A percentile compares a stretch with the other conserved stretches of the same genome.
phyloP scores from a whole-genome alignment of 768 basidiomycete genomes.

The Dendrothele bispora region DNA sequence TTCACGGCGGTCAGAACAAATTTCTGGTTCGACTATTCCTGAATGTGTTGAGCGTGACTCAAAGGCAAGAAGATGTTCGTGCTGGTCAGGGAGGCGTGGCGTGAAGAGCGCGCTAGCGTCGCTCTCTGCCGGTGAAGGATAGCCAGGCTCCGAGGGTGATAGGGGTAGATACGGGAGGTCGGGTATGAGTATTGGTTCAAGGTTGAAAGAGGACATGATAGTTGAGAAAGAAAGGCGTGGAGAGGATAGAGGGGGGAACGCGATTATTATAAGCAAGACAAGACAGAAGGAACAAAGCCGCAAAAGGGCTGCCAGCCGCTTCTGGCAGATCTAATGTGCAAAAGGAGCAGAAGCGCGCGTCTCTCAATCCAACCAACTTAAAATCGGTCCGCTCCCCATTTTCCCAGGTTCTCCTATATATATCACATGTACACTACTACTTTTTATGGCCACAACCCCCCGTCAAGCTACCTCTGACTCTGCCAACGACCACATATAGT shows the following conservation, averaged over 20 bases:
- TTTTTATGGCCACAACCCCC: background rate
- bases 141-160: constrained; percentile 30
- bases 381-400: too few relatives aligned
- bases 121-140: constrained; percentile 39
- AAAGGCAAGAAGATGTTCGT: constrained; percentile 22
- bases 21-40: constrained; percentile 1
- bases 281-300: background rate
- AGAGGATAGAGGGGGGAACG: too few relatives aligned
- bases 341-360: too few relatives aligned
- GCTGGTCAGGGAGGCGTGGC: constrained; percentile 33
- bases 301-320: background rate
- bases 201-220: constrained; percentile 17
- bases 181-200: constrained; percentile 23
- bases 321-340: background rate
- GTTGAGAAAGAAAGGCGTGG: constrained; percentile 10
- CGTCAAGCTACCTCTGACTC: constrained; percentile 25
- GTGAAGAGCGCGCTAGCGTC: constrained; percentile 42
- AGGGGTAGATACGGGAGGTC: constrained; percentile 27
- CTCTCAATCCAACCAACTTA: too few relatives aligned
- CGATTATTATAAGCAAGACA: too few relatives aligned
- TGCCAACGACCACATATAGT: constrained; percentile 86
- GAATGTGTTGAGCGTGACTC: constrained; percentile 1
- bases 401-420: too few relatives aligned
- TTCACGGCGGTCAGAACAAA: constrained; percentile 1
- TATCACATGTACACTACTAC: background rate